A percentile compares a stretch with the other conserved stretches of the same genome.
These are phyloP conservation scores for Clarireedia homoeocarpa DNA, from an alignment of 2,329 filamentous ascomycete species.

Conservation along the genomic window DNA sequence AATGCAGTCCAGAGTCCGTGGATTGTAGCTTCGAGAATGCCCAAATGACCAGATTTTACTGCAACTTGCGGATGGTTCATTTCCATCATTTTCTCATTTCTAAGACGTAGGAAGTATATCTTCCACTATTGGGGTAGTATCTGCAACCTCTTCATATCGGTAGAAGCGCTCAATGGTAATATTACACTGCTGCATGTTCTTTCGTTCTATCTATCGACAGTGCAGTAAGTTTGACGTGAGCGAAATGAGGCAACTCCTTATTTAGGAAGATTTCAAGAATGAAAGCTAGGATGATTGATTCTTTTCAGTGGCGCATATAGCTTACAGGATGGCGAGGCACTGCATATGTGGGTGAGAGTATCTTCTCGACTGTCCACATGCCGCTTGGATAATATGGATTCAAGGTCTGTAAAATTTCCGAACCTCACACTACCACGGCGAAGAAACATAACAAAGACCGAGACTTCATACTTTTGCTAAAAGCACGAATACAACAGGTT, in stretches of 20 bases:
- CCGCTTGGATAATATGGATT: background rate
- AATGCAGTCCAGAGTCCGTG: background rate
- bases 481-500: too few species aligned
- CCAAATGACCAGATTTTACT: background rate
- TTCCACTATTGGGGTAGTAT: background rate
- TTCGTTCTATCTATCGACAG: background rate
- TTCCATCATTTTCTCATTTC: background rate
- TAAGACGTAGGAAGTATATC: background rate
- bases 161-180: background rate
- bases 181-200: background rate
- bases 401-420: background rate
- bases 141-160: background rate
- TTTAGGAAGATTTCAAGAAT: background rate
- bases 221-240: background rate
- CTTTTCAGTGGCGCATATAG: background rate
- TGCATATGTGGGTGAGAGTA: constrained; percentile 1
- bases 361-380: background rate
- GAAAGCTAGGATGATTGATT: background rate
- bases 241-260: background rate
- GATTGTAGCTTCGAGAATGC: background rate
- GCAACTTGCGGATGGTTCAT: background rate
- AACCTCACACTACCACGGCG: background rate
- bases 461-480: too few species aligned
- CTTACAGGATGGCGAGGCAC: background rate
- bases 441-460: background rate